Evolutionary conservation across 2,329 filamentous ascomycete species (phyloP).

Genomic region (Colletotrichum abscissum): DNA sequence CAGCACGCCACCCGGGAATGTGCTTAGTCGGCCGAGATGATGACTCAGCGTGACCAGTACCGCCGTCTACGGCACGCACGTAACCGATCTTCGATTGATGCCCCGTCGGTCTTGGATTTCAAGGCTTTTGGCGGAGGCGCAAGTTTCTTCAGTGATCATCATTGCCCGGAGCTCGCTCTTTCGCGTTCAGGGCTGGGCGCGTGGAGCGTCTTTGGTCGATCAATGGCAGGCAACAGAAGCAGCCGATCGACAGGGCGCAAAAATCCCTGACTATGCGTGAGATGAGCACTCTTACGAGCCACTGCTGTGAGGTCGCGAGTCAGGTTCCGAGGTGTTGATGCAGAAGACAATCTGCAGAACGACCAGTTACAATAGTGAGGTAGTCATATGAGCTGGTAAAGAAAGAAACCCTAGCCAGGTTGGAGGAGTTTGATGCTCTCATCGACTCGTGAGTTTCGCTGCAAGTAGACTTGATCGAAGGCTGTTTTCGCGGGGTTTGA

Average conservation of each 20-base stretch:
- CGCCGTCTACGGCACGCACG: neutral
- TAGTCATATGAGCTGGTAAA: neutral
- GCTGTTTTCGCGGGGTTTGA: conserved; percentile 19
- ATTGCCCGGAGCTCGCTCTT: conserved; percentile 5
- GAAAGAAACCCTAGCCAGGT: conserved; percentile 1
- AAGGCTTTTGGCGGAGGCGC: conserved; percentile 4
- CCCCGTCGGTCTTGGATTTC: neutral
- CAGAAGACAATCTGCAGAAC: neutral
- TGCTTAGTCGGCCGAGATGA: neutral
- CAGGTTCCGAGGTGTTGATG: neutral
- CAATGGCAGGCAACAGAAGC: conserved; percentile 17
- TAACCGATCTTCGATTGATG: neutral
- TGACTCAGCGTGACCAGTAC: neutral
- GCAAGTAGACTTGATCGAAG: neutral
- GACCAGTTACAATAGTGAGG: neutral
- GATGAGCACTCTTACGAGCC: neutral
- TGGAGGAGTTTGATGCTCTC: neutral
- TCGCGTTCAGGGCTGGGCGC: conserved; percentile 6
- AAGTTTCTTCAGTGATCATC: conserved; percentile 17
- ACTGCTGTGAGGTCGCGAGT: conserved; percentile 11
- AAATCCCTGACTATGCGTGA: conserved; percentile 18
- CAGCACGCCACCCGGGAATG: neutral
- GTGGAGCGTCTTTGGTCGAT: conserved; percentile 27
- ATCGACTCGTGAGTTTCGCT: neutral
- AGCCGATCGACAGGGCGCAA: conserved; percentile 32